Conservation (phyloP, 225 moss, liverwort and hornwort species). For the Rhytidiadelphus loreus region DNA sequence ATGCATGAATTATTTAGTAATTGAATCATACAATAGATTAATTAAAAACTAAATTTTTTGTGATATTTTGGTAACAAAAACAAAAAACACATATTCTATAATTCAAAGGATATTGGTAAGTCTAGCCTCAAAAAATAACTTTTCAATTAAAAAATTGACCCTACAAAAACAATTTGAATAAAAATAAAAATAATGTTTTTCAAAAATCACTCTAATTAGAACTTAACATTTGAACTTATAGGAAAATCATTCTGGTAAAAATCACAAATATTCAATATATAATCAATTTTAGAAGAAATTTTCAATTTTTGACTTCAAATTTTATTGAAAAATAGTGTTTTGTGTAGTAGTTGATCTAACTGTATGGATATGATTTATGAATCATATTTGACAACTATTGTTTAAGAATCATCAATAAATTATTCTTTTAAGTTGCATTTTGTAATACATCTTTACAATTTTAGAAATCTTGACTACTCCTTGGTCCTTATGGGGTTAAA, state of each 20-base stretch:
- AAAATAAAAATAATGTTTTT: background rate
- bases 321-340: background rate
- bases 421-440: background rate
- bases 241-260: accelerated
- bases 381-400: background rate
- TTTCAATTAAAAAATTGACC: background rate
- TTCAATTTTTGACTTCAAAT: background rate
- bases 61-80: background rate
- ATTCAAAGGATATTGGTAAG: background rate
- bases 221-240: background rate
- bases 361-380: accelerated
- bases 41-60: background rate
- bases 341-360: background rate
- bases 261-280: background rate
- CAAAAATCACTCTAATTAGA: background rate
- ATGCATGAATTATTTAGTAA: background rate
- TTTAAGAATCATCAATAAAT: background rate
- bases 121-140: accelerated
- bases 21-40: too few species aligned
- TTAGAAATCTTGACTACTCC: background rate
- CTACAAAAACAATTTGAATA: background rate
- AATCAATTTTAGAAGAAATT: background rate
- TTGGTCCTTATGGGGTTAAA: accelerated
- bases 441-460: background rate
- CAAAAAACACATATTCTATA: background rate